Percentiles rank a stretch among this genome's conserved stretches.
Conservation (phyloP, 2,329 filamentous ascomycete species). For the Myriangium duriaei region DNA sequence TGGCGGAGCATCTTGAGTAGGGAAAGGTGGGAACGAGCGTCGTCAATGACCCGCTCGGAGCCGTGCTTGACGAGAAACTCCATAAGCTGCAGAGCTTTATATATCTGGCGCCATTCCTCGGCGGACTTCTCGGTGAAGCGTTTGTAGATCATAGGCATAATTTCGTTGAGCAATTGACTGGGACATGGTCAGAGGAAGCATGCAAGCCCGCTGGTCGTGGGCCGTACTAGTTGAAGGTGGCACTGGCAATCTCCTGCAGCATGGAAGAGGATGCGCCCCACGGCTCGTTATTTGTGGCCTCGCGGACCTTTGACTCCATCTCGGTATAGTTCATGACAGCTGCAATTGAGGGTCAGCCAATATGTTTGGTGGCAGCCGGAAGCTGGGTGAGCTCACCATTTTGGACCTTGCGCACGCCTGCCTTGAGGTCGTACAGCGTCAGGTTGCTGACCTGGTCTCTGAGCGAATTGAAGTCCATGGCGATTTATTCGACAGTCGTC, state of each 20-base stretch:
- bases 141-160: constrained; percentile 99
- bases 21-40: constrained; percentile 87
- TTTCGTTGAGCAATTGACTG: constrained; percentile 93
- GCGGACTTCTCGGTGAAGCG: constrained; percentile 97
- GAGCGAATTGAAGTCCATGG: constrained; percentile 75
- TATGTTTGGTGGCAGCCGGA: no score
- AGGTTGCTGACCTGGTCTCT: constrained; percentile 83
- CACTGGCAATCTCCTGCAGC: constrained; percentile 98
- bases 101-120: constrained; percentile 98
- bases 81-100: constrained; percentile 88
- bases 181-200: constrained; percentile 16
- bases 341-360: constrained; percentile 32
- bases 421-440: constrained; percentile 90
- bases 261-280: constrained; percentile 76
- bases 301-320: constrained; percentile 76
- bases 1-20: constrained; percentile 96
- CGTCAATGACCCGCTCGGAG: constrained; percentile 92
- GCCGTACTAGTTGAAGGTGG: constrained; percentile 90
- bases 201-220: not conserved
- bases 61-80: constrained; percentile 98
- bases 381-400: constrained; percentile 59
- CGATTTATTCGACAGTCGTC: no score
- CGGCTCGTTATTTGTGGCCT: constrained; percentile 97
- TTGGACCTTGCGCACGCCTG: constrained; percentile 85
- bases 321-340: constrained; percentile 98